These are phyloP conservation scores for Yarrowia sp. DNA, from an alignment of 805 yeast species.

Conservation along the genomic window DNA sequence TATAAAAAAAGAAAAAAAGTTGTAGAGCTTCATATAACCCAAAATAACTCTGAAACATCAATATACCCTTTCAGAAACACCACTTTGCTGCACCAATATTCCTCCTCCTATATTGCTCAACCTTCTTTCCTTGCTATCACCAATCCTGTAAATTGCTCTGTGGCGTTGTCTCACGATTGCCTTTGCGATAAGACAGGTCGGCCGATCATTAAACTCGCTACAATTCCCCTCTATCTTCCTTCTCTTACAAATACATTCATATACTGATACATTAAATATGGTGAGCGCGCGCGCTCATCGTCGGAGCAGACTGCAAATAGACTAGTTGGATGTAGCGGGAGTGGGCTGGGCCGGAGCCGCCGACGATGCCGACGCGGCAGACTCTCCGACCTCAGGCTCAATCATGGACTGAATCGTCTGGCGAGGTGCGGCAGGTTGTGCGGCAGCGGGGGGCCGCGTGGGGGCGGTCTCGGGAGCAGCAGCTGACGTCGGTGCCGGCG, in stretches of 20 bases:
- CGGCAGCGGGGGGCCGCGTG: too few relatives aligned
- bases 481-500: neutral
- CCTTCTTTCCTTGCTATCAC: neutral
- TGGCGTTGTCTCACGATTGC: neutral
- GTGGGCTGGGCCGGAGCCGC: neutral
- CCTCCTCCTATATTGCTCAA: neutral
- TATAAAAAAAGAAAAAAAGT: too few relatives aligned
- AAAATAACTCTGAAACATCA: neutral
- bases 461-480: too few relatives aligned
- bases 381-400: conserved; percentile 3
- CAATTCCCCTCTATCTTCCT: neutral
- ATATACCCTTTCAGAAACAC: neutral
- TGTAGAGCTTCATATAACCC: too few relatives aligned
- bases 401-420: conserved; percentile 12
- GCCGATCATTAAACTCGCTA: too few relatives aligned
- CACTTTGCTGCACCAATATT: too few relatives aligned
- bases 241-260: neutral
- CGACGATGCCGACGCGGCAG: neutral
- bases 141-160: neutral
- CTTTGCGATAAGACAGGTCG: neutral
- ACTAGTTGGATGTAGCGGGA: conserved; percentile 12
- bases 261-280: conserved; percentile 22
- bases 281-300: neutral
- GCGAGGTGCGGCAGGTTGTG: neutral
- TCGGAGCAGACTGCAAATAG: neutral